Evolutionary conservation across 208 protist genomes (phyloP), one percentile per base, ranked within the genome.

Genomic region (Leishmania guyanensis): DNA sequence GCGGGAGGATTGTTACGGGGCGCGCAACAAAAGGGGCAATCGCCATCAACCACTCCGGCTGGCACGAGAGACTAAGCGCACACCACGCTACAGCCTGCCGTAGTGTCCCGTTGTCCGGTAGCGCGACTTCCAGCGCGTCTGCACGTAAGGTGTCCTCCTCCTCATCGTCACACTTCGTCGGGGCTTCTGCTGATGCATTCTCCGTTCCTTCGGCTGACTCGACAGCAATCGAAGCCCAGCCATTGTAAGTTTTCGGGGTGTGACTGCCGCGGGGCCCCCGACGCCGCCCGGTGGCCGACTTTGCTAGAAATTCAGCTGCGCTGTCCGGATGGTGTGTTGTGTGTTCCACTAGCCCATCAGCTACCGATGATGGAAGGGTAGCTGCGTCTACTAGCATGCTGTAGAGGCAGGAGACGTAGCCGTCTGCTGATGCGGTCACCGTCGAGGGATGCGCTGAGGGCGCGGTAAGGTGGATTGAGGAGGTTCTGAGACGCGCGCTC

Each of bases 21-120:
- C 51, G 71, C 54, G 81, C 12, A 14, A 88, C 66, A 39, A 77
- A n/a, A 5, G 33, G 74, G 60, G 78, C 33, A 39, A 86, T 39
- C 4, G 68, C 72, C 43, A 48, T 56, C 58, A 75, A 22, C 66
- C 70, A 78, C 50, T 75, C 62, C 8, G 51, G 69, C 29, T 84
- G 65, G 73, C 74, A 84, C 50, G 87, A 83, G 51, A 93, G 80
- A 36, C 62, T 70, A 51, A 73, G 64, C 14, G 85, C 79, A 64
- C 76, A 65, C 71, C 73, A 81, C 22, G 73, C 75, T 48, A 87
- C 68, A 43, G 84, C 79, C 50, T 78, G 84, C 8, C 85, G 79
- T 33, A 82, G 71, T 17, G 85, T 78, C 36, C 84, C 84, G 65
- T 77, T 72, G 60, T 88, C 84, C 14, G 80, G 76, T 20, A 88